Percentiles rank a stretch among this genome's conserved stretches.
These are phyloP conservation scores for Aspergillus udagawae DNA, from an alignment of 2,329 filamentous ascomycete species.

Conservation along the genomic window DNA sequence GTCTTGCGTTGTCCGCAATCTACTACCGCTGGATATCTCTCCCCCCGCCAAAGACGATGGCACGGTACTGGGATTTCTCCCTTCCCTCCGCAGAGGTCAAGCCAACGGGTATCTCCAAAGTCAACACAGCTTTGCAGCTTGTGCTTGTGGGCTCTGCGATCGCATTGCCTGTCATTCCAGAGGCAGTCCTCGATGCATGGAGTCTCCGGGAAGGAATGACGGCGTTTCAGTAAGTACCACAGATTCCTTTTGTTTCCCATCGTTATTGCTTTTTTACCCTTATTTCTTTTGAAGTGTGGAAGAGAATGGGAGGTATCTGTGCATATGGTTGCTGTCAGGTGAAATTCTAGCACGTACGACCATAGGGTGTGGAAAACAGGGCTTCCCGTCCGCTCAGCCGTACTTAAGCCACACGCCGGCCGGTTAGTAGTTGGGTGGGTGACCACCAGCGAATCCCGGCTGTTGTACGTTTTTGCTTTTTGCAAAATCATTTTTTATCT, in stretches of 20 bases:
- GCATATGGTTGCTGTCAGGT: constrained; percentile 9
- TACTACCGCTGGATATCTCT: constrained; percentile 96
- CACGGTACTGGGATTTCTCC: constrained; percentile 95
- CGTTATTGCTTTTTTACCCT: neutral
- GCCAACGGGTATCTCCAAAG: constrained; percentile 48
- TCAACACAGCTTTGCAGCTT: constrained; percentile 91
- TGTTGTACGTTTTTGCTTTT: constrained; percentile 39
- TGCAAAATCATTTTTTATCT: constrained; percentile 6
- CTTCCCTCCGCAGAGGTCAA: constrained; percentile 56
- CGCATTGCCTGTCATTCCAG: constrained; percentile 67
- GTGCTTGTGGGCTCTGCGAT: constrained; percentile 81
- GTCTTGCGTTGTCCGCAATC: constrained; percentile 77
- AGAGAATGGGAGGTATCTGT: neutral
- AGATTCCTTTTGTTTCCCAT: neutral
- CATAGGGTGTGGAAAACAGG: constrained; percentile 47
- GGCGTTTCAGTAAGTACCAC: constrained; percentile 41
- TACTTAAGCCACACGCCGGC: constrained; percentile 47
- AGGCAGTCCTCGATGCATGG: constrained; percentile 51
- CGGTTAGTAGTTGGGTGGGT: constrained; percentile 48
- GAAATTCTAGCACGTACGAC: constrained; percentile 34
- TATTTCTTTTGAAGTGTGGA: neutral
- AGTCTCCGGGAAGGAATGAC: constrained; percentile 59
- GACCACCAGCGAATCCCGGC: constrained; percentile 46
- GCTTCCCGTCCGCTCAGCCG: constrained; percentile 48
- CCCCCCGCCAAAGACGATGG: constrained; percentile 87